A percentile compares a stretch with the other conserved stretches of the same genome.
These are phyloP conservation scores for Podospora pseudoanserina DNA, from an alignment of 495 filamentous ascomycete genomes.

Conservation along the genomic window DNA sequence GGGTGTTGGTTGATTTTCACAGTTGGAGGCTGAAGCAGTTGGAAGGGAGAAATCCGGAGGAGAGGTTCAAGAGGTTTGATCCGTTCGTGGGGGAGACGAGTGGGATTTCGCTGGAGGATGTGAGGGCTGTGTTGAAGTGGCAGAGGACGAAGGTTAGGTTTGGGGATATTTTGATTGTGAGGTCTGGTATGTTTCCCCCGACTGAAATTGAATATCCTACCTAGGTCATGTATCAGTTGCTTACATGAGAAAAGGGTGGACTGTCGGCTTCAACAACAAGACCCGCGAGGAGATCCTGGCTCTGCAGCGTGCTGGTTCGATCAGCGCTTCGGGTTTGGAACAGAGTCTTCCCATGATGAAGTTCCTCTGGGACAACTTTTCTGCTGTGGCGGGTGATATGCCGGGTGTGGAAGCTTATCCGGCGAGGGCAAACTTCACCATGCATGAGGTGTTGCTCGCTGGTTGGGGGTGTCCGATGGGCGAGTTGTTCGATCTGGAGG, in stretches of 20 bases:
- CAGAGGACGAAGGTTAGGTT: constrained; percentile 50
- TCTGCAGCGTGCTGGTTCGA: constrained; percentile 32
- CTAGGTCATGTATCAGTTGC: too few relatives aligned
- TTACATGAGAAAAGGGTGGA: constrained; percentile 37
- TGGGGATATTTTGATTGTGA: constrained; percentile 55
- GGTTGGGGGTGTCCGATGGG: constrained; percentile 52
- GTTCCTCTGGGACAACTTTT: constrained; percentile 46
- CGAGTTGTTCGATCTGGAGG: constrained; percentile 49
- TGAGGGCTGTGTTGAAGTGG: constrained; percentile 43
- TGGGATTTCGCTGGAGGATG: constrained; percentile 42
- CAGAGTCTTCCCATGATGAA: constrained; percentile 42
- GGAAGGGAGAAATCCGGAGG: neutral
- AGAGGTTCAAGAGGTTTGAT: constrained; percentile 28
- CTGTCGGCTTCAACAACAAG: constrained; percentile 31
- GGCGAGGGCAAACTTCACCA: constrained; percentile 17
- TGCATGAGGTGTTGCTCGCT: constrained; percentile 46
- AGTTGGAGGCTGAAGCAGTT: constrained; percentile 41
- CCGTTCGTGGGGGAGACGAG: constrained; percentile 35
- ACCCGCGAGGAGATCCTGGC: constrained; percentile 32
- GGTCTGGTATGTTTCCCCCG: constrained; percentile 33
- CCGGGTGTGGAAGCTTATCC: constrained; percentile 49
- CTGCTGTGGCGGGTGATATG: constrained; percentile 53
- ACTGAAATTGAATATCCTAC: too few relatives aligned
- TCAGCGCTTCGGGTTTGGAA: constrained; percentile 49
- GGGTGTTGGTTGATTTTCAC: constrained; percentile 56